phyloP scores from a whole-genome alignment of 1,284 basidiomycete genomes.

The Cryptococcus sp. region DNA sequence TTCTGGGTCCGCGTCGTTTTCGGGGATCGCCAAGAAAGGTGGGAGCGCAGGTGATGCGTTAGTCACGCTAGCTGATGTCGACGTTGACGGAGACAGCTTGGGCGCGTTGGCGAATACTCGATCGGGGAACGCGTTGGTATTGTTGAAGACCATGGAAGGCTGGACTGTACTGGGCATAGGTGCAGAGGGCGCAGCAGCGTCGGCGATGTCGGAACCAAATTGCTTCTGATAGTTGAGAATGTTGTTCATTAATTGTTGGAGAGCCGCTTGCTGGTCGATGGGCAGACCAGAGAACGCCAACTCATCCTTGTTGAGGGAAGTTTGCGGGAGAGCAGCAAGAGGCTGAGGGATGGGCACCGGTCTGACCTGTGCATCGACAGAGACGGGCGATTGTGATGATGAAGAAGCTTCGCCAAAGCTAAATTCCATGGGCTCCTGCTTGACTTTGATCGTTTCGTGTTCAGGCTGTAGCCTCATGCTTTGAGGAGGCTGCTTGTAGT shows the following conservation, averaged over 20 bases:
- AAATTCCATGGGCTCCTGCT: conserved; percentile 45
- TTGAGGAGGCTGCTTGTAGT: conserved; percentile 21
- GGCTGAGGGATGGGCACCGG: conserved; percentile 13
- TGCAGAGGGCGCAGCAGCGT: not conserved
- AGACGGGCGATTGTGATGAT: conserved; percentile 4
- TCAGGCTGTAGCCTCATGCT: not conserved
- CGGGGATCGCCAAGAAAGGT: conserved; percentile 1
- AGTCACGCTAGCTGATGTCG: not conserved
- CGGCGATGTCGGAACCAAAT: conserved; percentile 29
- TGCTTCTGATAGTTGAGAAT: conserved; percentile 41
- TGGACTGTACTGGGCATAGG: conserved; percentile 20
- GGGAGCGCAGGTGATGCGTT: conserved; percentile 4
- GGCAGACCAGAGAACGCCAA: conserved; percentile 28
- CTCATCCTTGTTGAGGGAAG: not conserved
- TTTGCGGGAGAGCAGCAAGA: conserved; percentile 1
- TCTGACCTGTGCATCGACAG: conserved; percentile 6
- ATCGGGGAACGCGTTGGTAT: not conserved
- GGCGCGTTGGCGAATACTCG: conserved; percentile 1
- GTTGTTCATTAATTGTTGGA: conserved; percentile 43
- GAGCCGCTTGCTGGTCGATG: conserved; percentile 41
- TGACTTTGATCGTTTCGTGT: conserved; percentile 30
- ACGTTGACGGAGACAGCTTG: not conserved
- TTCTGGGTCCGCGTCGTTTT: conserved; percentile 28
- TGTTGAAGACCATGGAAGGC: conserved; percentile 29
- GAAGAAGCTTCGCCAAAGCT: conserved; percentile 6